Conservation (phyloP, 805 yeast species). For the Kuraishia hungarica region DNA sequence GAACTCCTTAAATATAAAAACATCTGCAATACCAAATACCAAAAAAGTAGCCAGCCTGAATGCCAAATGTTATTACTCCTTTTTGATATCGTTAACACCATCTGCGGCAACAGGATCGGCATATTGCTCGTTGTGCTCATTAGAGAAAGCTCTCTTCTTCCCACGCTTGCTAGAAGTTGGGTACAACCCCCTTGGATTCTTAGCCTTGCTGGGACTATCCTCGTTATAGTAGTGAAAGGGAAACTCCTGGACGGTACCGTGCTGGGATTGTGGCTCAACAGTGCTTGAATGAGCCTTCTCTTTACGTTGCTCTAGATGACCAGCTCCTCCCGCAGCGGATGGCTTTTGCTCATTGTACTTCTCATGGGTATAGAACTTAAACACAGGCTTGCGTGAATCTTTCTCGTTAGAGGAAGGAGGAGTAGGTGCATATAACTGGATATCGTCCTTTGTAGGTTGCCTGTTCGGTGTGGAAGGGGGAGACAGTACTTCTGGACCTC, state of each 20-base stretch:
- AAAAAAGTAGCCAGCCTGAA: no score
- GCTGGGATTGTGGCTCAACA: background rate
- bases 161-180: background rate
- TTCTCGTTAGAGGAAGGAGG: background rate
- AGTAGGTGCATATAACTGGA: background rate
- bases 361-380: background rate
- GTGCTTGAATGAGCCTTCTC: background rate
- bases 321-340: background rate
- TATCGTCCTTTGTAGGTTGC: background rate
- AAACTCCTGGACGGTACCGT: background rate
- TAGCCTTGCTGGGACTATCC: background rate
- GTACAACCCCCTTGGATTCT: background rate
- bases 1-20: no score
- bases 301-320: background rate
- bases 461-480: background rate
- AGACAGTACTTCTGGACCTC: background rate
- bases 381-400: background rate
- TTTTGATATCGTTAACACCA: background rate
- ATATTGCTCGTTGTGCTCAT: background rate
- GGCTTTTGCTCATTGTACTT: background rate
- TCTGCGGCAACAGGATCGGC: background rate
- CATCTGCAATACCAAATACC: no score
- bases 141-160: background rate
- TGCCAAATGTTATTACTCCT: background rate
- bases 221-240: background rate